Evolutionary conservation across 2,329 filamentous ascomycete species (phyloP).

Genomic region (Pyrenophora teres): DNA sequence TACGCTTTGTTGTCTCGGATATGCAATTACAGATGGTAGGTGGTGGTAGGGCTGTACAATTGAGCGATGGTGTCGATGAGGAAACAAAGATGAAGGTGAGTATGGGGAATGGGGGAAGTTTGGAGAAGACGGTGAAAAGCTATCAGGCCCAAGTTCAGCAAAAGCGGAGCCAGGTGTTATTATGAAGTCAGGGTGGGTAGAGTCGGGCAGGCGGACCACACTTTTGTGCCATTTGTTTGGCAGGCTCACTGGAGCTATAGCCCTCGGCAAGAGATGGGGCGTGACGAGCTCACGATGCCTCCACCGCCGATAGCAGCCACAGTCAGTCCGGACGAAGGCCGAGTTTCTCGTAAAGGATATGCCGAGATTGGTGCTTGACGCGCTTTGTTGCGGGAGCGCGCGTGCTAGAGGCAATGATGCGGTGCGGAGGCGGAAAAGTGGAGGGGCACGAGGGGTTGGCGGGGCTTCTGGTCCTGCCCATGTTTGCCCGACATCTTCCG

Average conservation of each 20-base stretch:
- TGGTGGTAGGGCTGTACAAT: background rate
- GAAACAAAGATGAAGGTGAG: conserved; percentile 6
- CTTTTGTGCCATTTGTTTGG: conserved; percentile 40
- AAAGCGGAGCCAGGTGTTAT: conserved; percentile 25
- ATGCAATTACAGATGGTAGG: background rate
- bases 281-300: conserved; percentile 36
- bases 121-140: conserved; percentile 11
- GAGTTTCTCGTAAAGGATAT: conserved; percentile 3
- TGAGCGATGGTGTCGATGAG: background rate
- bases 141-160: conserved; percentile 13
- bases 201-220: conserved; percentile 45
- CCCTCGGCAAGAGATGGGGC: conserved; percentile 40
- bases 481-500: conserved; percentile 34
- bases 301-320: conserved; percentile 12
- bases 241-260: conserved; percentile 21
- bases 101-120: conserved; percentile 11
- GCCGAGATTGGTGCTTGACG: conserved; percentile 9
- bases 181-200: conserved; percentile 46
- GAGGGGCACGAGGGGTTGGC: conserved; percentile 30
- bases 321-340: conserved; percentile 11
- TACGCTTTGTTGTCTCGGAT: background rate
- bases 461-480: conserved; percentile 14
- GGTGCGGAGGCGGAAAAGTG: conserved; percentile 24
- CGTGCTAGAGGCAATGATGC: conserved; percentile 21
- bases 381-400: conserved; percentile 35